Evolutionary conservation across 371 early-diverging fungal genomes (phyloP), one percentile per base, ranked within the genome.

Genomic region (Rhizopus delemar): DNA sequence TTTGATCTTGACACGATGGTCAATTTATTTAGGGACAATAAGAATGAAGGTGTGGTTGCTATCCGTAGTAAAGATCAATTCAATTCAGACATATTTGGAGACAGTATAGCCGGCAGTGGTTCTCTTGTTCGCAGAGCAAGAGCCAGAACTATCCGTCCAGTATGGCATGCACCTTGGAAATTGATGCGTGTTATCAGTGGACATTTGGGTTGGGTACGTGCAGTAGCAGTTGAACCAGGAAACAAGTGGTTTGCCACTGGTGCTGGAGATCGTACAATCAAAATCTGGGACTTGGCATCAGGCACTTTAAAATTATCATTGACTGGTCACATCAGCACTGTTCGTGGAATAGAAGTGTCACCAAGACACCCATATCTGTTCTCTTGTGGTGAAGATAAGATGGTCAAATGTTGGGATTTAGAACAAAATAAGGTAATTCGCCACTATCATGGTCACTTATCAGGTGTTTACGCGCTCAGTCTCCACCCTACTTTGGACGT

Each of bases 101-200:
- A 71, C 39, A 69, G 63, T n/a, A 65, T 70, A 38, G 70, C 66
- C 8, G 82, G 81, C 33, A 71, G 76, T 33, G 82, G 82, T 2
- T 85, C 86, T 6, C 70, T 86, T 51, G 81, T 88, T 22, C 80
- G 85, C 45, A 80, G 88, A 57, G 72, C 85, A 41, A 74, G 74
- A 22, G 82, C 85, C 46, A 81, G 81, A 74, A 76, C 75, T 0
- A 75, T 82, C 55, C 73, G 83, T 70, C 85, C 96, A 56, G 77
- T 87, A 51, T 98, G 97, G 97, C 98, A 98, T 73, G 93, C 98
- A 29, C 98, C 98, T n/a, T 98, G 98, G 97, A 96, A 95, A 76
- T 82, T 98, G 57, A 95, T 95, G 95, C 85, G 93, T 60, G 95
- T 97, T 43, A 95, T 98, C 54, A 90, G 91, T 64, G 99, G 99